Evolutionary conservation across 1,284 basidiomycete genomes (phyloP), one percentile per base, ranked within the genome.

Genomic region (Malassezia globosa): DNA sequence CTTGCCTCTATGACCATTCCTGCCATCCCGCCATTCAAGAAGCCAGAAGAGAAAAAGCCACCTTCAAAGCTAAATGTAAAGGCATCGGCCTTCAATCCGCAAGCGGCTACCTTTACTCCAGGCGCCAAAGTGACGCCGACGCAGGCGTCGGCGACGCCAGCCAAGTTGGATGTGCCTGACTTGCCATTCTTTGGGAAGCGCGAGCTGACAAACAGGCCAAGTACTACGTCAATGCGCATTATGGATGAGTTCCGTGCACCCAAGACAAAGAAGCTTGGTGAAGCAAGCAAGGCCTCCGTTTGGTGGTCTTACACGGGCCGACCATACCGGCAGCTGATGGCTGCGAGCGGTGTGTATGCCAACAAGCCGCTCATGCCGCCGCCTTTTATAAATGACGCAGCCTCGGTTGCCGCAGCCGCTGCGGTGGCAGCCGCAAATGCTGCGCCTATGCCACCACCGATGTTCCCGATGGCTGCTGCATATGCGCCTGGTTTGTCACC

Each of bases 181-280:
- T 87, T 90, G 67, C 82, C 84, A 10, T 95, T 94, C 82, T 94
- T 90, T 71, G 85, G 85, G 42, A 77, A 80, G 34, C 81, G 82
- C 31, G 73, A 77, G 21, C 69, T 74, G 33, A 79, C 83, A 70
- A 86, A 87, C 77, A 83, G 84, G 73, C 36, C 73, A 75, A 5
- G 22, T 27, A 36, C 52, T 2, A 45, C 49, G 11, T 50, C 79
- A 18, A 80, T 87, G 36, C 83, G 87, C 66, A 78, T 88, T 63
- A 85, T 88, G 73, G 85, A 90, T 61, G 89, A 94, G 64, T 95
- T 94, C 72, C 92, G 89, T 73, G 86, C 88, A 22, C 90, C 87
- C 77, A 87, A 88, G 74, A 80, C 82, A 63, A 79, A 79, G 69
- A 87, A 87, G 72, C 81, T 87, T 46, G 78, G 77, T 6, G 83